Conservation (phyloP, 768 basidiomycete species). For the Leccinum rimulosum region DNA sequence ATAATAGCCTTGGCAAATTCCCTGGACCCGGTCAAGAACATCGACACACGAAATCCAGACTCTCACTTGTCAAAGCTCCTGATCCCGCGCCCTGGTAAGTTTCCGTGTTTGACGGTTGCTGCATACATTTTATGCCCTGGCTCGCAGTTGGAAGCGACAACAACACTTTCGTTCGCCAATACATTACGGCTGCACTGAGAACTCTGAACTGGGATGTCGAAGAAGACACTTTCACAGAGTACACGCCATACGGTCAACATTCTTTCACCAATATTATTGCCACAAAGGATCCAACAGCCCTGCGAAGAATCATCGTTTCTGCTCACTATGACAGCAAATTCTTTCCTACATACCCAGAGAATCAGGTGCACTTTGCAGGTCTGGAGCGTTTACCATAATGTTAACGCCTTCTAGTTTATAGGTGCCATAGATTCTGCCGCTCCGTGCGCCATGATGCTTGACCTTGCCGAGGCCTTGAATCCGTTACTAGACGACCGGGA, state of each 20-base stretch:
- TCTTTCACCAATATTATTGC: constrained; percentile 90
- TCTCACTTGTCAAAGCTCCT: constrained; percentile 83
- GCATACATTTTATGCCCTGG: not conserved
- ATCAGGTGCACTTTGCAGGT: constrained; percentile 54
- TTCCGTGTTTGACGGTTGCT: constrained; percentile 27
- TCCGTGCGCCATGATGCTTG: constrained; percentile 91
- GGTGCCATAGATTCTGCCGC: constrained; percentile 98
- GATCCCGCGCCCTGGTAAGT: constrained; percentile 74
- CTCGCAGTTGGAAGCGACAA: constrained; percentile 64
- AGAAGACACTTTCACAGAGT: constrained; percentile 72
- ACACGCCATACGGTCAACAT: constrained; percentile 79
- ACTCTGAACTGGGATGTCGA: constrained; percentile 85
- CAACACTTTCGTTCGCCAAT: constrained; percentile 78
- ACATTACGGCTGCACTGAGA: constrained; percentile 72
- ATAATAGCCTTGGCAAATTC: constrained; percentile 49
- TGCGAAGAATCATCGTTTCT: constrained; percentile 78
- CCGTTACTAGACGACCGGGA: constrained; percentile 64
- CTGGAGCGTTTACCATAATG: not conserved
- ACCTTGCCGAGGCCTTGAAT: constrained; percentile 82
- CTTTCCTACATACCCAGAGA: constrained; percentile 64
- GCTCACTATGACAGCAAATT: constrained; percentile 96
- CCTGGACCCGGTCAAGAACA: constrained; percentile 63
- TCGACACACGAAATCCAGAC: constrained; percentile 61
- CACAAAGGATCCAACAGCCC: constrained; percentile 87
- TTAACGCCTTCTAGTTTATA: constrained; percentile 63